A percentile compares a stretch with the other conserved stretches of the same genome.
Conservation (phyloP, 108 stramenopile species). For the Cyclotella kingstonii region DNA sequence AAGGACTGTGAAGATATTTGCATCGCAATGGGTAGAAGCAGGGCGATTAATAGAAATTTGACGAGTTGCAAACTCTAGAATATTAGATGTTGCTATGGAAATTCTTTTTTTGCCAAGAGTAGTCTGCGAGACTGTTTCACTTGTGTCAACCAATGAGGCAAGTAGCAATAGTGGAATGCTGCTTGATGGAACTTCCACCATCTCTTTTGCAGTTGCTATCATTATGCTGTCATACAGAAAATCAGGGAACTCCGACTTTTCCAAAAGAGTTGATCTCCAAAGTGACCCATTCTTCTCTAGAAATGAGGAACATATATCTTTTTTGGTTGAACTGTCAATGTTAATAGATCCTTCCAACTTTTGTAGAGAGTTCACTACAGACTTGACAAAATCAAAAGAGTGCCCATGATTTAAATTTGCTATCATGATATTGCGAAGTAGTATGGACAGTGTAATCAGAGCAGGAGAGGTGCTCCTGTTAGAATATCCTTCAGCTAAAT, state of each 20-base stretch:
- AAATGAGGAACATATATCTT: constrained; percentile 3
- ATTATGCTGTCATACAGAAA: constrained; percentile 20
- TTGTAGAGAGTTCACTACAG: constrained; percentile 5
- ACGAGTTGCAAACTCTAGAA: constrained; percentile 14
- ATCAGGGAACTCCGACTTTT: constrained; percentile 1
- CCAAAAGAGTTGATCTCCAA: constrained; percentile 21
- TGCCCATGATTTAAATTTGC: constrained; percentile 8
- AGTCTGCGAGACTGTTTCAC: neutral
- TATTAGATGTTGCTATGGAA: constrained; percentile 13
- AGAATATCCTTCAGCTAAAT: constrained; percentile 8
- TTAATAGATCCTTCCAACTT: neutral
- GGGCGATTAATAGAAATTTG: constrained; percentile 1
- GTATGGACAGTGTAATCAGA: constrained; percentile 1
- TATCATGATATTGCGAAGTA: constrained; percentile 23
- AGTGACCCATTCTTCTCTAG: constrained; percentile 16
- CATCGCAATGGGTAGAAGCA: neutral
- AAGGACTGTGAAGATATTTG: constrained; percentile 11
- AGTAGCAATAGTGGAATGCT: constrained; percentile 19
- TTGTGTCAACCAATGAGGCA: constrained; percentile 12
- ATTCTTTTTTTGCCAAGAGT: constrained; percentile 12
- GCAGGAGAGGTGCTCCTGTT: constrained; percentile 2
- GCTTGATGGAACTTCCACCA: constrained; percentile 29
- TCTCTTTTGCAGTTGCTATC: constrained; percentile 21
- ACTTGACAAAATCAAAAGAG: constrained; percentile 15
- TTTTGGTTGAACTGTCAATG: neutral